A percentile compares a stretch with the other conserved stretches of the same genome.
phyloP scores from a whole-genome alignment of 768 basidiomycete species.

The Amanita subjunquillea region DNA sequence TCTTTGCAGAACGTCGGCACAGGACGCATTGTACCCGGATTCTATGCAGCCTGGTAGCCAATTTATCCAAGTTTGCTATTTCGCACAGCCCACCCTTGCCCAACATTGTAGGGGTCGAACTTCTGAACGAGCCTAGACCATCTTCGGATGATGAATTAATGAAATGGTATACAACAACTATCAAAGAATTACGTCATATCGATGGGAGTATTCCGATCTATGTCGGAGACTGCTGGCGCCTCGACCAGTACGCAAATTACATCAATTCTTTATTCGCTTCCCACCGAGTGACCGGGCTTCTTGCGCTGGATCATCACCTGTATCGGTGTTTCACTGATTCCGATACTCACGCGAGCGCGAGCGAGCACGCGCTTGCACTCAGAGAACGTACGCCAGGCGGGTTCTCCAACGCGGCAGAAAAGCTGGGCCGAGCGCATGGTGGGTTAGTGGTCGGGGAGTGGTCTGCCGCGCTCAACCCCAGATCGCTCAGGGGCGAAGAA shows the following conservation, averaged over 20 bases:
- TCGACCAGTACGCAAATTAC: slow-evolving; percentile 51
- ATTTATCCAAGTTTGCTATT: slow-evolving; percentile 13
- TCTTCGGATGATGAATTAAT: slow-evolving; percentile 39
- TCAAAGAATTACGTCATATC: slow-evolving; percentile 39
- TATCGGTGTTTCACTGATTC: slow-evolving; percentile 68
- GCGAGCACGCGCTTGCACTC: slow-evolving; percentile 39
- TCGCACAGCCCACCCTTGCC: slow-evolving; percentile 27
- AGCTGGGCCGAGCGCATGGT: slow-evolving; percentile 21
- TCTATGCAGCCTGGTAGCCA: slow-evolving; percentile 31
- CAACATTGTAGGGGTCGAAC: slow-evolving; percentile 50
- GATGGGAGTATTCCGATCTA: slow-evolving; percentile 57
- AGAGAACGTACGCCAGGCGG: slow-evolving; percentile 27
- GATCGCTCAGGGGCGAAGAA: slow-evolving; percentile 30
- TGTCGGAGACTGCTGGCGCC: slow-evolving; percentile 69
- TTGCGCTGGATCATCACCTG: slow-evolving; percentile 73
- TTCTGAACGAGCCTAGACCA: slow-evolving; percentile 50
- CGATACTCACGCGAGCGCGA: slow-evolving; percentile 44
- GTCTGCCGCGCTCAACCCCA: slow-evolving; percentile 65
- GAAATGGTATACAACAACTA: slow-evolving; percentile 52
- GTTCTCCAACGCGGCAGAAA: slow-evolving; percentile 24
- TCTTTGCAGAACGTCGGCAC: slow-evolving; percentile 35
- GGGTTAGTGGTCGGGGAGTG: slow-evolving; percentile 68
- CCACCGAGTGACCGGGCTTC: slow-evolving; percentile 18
- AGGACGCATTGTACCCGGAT: slow-evolving; percentile 37
- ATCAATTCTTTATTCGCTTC: slow-evolving; percentile 16